Percentiles rank a stretch among this genome's conserved stretches.
Conservation (phyloP, 345 rosid species). For the Durio zibethinus region DNA sequence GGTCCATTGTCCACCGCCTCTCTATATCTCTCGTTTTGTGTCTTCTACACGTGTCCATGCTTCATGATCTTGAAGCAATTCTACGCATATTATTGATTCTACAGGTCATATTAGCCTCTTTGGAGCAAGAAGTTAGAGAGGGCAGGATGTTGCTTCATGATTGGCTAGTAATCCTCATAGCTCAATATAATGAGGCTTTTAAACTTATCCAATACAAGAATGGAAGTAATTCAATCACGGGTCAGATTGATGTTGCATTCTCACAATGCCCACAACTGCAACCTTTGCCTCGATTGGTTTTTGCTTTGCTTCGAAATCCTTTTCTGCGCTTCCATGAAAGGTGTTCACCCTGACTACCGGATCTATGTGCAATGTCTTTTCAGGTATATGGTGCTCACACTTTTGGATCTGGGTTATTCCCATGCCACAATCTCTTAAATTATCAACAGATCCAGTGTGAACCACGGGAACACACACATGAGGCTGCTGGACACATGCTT, state of each 20-base stretch:
- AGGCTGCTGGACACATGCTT: not conserved
- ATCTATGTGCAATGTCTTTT: slow-evolving; percentile 96
- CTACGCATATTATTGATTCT: not conserved
- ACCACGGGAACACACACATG: not conserved
- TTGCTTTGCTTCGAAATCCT: slow-evolving; percentile 91
- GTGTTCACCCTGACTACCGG: slow-evolving; percentile 94
- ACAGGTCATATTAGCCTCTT: slow-evolving; percentile 82
- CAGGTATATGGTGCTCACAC: slow-evolving; percentile 49
- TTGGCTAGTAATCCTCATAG: slow-evolving; percentile 92
- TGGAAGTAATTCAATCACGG: slow-evolving; percentile 46
- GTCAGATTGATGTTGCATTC: slow-evolving; percentile 82
- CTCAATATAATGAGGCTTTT: slow-evolving; percentile 78
- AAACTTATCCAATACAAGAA: slow-evolving; percentile 61
- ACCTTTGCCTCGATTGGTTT: slow-evolving; percentile 76
- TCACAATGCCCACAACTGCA: slow-evolving; percentile 91
- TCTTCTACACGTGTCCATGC: not conserved
- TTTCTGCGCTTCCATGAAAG: slow-evolving; percentile 94
- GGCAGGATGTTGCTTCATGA: slow-evolving; percentile 91
- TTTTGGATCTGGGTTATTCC: not conserved
- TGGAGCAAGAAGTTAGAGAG: slow-evolving; percentile 92
- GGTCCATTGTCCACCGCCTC: slow-evolving; percentile 53
- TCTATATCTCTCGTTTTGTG: not conserved
- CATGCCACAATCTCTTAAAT: slow-evolving; percentile 4
- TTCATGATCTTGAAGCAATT: not conserved
- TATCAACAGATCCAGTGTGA: slow-evolving; percentile 5